These are phyloP conservation scores for Solanum chaucha DNA, from an alignment of 257 asterid genomes.

Conservation along the genomic window DNA sequence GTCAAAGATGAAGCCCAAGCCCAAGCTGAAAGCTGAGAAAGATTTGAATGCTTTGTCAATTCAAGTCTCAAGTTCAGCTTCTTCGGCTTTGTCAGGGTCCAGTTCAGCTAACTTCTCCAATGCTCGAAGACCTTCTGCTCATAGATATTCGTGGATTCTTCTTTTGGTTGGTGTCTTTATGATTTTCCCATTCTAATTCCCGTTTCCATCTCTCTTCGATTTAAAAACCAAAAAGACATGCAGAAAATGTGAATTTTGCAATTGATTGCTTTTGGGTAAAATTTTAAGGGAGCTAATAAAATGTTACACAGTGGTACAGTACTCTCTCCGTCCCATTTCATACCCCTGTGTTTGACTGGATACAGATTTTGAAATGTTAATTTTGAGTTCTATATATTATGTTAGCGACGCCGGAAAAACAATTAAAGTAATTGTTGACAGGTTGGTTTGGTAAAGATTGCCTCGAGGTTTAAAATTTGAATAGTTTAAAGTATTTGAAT, in stretches of 20 bases:
- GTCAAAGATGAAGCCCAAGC: slow-evolving; percentile 24
- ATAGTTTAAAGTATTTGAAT: not conserved
- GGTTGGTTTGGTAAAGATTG: not conserved
- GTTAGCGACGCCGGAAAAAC: not conserved
- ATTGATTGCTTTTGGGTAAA: not conserved
- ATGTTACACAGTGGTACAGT: not conserved
- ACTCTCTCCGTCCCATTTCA: not conserved
- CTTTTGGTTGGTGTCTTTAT: slow-evolving; percentile 30
- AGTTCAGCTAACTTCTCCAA: slow-evolving; percentile 20
- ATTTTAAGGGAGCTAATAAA: not conserved
- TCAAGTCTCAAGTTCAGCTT: slow-evolving; percentile 37
- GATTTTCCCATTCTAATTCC: not conserved
- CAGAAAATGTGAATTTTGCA: not conserved
- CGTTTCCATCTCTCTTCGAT: not conserved
- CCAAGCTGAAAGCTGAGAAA: slow-evolving; percentile 49
- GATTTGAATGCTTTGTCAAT: slow-evolving; percentile 51
- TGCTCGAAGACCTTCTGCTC: slow-evolving; percentile 13
- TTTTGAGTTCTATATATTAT: not conserved
- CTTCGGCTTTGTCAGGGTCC: slow-evolving; percentile 12
- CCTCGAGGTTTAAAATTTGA: not conserved
- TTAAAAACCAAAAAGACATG: not conserved
- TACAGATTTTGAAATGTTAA: not conserved
- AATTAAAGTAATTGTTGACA: not conserved
- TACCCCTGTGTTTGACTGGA: not conserved
- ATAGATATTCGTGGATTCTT: slow-evolving; percentile 24